Percentiles rank a stretch among this genome's conserved stretches.
These are phyloP conservation scores for Diaporthe vexans DNA, from an alignment of 2,329 filamentous ascomycete species.

Conservation along the genomic window DNA sequence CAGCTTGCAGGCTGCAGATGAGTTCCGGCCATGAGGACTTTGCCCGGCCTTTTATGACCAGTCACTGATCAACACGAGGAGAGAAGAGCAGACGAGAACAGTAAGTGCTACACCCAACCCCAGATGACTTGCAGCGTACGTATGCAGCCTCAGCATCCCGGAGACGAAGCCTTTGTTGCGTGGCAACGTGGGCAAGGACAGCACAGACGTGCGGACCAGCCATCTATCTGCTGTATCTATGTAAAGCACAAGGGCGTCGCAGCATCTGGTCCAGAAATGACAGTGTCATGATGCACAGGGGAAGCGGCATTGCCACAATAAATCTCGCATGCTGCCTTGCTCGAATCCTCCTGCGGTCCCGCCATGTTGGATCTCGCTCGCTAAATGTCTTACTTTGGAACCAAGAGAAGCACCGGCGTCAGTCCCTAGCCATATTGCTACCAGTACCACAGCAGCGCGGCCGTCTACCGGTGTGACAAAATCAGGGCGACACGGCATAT, in stretches of 20 bases:
- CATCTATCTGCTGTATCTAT: not conserved
- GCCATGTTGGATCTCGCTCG: conserved; percentile 27
- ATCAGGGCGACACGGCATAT: conserved; percentile 31
- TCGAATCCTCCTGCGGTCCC: conserved; percentile 32
- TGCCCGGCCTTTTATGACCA: conserved; percentile 22
- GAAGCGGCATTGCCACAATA: conserved; percentile 20
- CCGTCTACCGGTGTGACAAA: conserved; percentile 29
- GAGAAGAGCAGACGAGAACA: not conserved
- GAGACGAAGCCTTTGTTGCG: not conserved
- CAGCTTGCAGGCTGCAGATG: conserved; percentile 24
- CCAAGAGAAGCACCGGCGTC: conserved; percentile 16
- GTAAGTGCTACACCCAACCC: not conserved
- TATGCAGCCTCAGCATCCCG: conserved; percentile 9
- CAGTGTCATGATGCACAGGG: conserved; percentile 2
- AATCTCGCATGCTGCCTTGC: conserved; percentile 30
- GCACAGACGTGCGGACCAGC: not conserved
- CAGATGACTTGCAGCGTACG: conserved; percentile 19
- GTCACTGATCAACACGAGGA: conserved; percentile 16
- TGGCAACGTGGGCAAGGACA: not conserved
- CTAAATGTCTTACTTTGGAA: conserved; percentile 17
- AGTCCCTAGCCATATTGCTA: conserved; percentile 8
- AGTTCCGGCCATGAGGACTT: conserved; percentile 19
- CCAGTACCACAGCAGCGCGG: conserved; percentile 13
- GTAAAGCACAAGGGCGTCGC: conserved; percentile 3
- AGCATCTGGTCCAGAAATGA: conserved; percentile 17